A percentile compares a stretch with the other conserved stretches of the same genome.
These are phyloP conservation scores for Phaffomyces opuntiae DNA, from an alignment of 805 yeast species.

Conservation along the genomic window DNA sequence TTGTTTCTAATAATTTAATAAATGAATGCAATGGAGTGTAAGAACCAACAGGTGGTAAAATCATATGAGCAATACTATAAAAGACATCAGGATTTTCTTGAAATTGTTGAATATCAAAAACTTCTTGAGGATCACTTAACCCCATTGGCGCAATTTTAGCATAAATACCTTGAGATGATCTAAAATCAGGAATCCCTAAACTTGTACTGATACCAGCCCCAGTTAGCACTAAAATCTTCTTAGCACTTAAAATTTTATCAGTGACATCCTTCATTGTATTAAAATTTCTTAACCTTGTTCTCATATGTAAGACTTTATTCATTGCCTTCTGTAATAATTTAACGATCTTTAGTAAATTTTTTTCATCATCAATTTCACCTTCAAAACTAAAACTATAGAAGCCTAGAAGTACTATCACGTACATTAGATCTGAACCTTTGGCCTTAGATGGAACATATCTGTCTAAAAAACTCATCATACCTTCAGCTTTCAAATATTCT, in stretches of 20 bases:
- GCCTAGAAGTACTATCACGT: slow-evolving; percentile 58
- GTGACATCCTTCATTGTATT: slow-evolving; percentile 53
- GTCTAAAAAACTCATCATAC: slow-evolving; percentile 53
- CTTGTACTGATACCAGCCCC: slow-evolving; percentile 94
- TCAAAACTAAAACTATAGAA: slow-evolving; percentile 29
- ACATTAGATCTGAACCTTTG: slow-evolving; percentile 47
- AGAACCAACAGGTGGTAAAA: slow-evolving; percentile 62
- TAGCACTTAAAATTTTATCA: slow-evolving; percentile 44
- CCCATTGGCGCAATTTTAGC: slow-evolving; percentile 61
- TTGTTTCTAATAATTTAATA: slow-evolving; percentile 64
- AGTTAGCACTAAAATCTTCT: slow-evolving; percentile 65
- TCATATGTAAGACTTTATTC: slow-evolving; percentile 48
- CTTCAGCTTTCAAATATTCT: slow-evolving; percentile 49
- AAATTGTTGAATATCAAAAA: slow-evolving; percentile 70
- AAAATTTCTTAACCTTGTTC: slow-evolving; percentile 49
- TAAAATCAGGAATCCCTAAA: slow-evolving; percentile 85
- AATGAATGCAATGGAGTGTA: slow-evolving; percentile 80
- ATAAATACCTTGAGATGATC: slow-evolving; percentile 85
- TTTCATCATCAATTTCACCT: slow-evolving; percentile 34
- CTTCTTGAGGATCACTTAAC: slow-evolving; percentile 83
- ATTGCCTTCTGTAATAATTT: slow-evolving; percentile 56
- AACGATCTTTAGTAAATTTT: slow-evolving; percentile 39
- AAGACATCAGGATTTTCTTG: slow-evolving; percentile 71
- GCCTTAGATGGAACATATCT: slow-evolving; percentile 57
- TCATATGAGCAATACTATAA: slow-evolving; percentile 80